phyloP scores from a whole-genome alignment of 1,284 basidiomycete genomes.

The Abortiporus biennis region DNA sequence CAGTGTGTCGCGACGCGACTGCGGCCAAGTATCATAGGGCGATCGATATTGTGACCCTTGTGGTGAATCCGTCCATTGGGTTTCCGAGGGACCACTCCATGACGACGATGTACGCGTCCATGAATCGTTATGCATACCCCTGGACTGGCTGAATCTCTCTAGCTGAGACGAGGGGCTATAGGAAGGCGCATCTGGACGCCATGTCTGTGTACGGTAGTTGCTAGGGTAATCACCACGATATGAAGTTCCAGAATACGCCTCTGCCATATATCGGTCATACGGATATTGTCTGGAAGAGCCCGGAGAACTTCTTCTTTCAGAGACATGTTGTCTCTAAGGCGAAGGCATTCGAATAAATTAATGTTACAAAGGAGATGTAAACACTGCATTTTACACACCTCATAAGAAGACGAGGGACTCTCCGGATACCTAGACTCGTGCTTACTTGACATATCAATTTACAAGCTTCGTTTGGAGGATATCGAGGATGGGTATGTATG shows the following conservation, averaged over 20 bases:
- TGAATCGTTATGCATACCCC: constrained; percentile 16
- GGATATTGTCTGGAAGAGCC: neutral
- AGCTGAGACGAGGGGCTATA: constrained; percentile 46
- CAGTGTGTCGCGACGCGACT: constrained; percentile 33
- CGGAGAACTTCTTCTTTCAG: neutral
- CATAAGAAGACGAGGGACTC: too few relatives aligned
- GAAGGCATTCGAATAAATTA: neutral
- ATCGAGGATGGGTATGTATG: too few relatives aligned
- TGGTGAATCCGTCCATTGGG: constrained; percentile 24
- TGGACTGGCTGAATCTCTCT: constrained; percentile 27
- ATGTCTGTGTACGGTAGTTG: constrained; percentile 38
- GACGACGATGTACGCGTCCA: constrained; percentile 25
- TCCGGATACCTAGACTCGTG: neutral
- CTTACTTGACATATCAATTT: neutral
- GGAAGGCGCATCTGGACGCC: constrained; percentile 26
- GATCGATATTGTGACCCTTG: constrained; percentile 27
- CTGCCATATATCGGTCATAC: constrained; percentile 43
- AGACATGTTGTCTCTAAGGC: neutral
- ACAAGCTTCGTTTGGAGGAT: too few relatives aligned
- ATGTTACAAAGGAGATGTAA: neutral
- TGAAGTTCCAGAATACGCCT: constrained; percentile 29
- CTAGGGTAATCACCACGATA: constrained; percentile 37
- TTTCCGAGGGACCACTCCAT: constrained; percentile 15
- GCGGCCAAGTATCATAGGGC: constrained; percentile 19
- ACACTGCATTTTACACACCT: neutral